phyloP scores from a whole-genome alignment of 1,139 yeast genomes.

The Yamadazyma spencermartinsiae region DNA sequence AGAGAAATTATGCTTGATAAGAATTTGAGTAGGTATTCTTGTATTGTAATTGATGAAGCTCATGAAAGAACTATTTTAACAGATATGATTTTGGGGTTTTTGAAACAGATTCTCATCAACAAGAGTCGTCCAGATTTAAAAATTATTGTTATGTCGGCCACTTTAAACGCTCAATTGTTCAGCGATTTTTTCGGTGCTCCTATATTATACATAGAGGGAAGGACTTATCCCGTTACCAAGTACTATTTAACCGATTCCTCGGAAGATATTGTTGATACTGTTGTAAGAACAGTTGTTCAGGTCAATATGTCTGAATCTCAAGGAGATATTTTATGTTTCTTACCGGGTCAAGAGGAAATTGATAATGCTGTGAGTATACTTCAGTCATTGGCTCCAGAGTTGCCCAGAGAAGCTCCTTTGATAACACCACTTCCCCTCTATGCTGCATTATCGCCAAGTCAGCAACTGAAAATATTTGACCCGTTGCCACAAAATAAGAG shows the following conservation, averaged over 20 bases:
- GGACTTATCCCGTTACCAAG: constrained; percentile 80
- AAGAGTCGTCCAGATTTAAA: constrained; percentile 55
- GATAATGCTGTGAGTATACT: constrained; percentile 76
- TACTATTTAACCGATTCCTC: constrained; percentile 55
- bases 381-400: constrained; percentile 57
- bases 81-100: constrained; percentile 84
- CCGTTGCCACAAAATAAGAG: constrained; percentile 61
- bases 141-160: constrained; percentile 87
- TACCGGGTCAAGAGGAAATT: constrained; percentile 97
- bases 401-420: constrained; percentile 75
- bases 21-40: constrained; percentile 61
- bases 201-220: constrained; percentile 83
- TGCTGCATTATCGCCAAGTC: constrained; percentile 86
- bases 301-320: constrained; percentile 73
- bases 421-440: constrained; percentile 81
- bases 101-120: constrained; percentile 59
- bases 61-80: constrained; percentile 95
- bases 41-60: constrained; percentile 92
- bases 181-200: constrained; percentile 81
- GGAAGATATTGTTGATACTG: constrained; percentile 82
- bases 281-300: constrained; percentile 74
- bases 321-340: constrained; percentile 87
- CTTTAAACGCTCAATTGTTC: constrained; percentile 89
- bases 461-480: constrained; percentile 76
- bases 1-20: constrained; percentile 86